These are phyloP conservation scores for Candida maris DNA, from an alignment of 805 yeast species.

Conservation along the genomic window DNA sequence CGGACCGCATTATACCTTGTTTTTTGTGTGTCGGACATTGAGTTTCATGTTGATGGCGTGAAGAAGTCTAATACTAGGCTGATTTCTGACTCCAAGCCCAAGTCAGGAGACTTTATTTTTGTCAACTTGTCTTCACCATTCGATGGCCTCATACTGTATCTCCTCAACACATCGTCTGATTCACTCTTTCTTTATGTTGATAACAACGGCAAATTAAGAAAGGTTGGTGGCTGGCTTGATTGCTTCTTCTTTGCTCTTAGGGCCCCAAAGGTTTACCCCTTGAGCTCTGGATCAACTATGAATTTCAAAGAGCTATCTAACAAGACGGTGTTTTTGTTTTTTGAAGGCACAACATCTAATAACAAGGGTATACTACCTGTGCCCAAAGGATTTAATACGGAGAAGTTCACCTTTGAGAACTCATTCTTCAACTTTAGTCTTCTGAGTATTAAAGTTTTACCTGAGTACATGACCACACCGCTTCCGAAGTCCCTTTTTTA, in stretches of 20 bases:
- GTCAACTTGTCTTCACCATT: slow-evolving; percentile 58
- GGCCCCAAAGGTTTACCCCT: slow-evolving; percentile 5
- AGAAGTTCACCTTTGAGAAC: slow-evolving; percentile 1
- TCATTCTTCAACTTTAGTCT: slow-evolving; percentile 30
- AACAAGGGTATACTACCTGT: slow-evolving; percentile 72
- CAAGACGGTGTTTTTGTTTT: slow-evolving; percentile 52
- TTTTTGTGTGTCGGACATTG: slow-evolving; percentile 28
- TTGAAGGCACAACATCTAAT: slow-evolving; percentile 85
- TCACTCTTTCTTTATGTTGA: slow-evolving; percentile 19
- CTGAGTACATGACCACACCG: slow-evolving; percentile 35
- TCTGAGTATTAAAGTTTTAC: slow-evolving; percentile 37
- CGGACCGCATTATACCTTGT: slow-evolving; percentile 31
- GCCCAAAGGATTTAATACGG: slow-evolving; percentile 24
- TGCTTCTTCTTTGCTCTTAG: slow-evolving; percentile 20
- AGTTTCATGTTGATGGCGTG: slow-evolving; percentile 45
- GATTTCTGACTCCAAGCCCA: slow-evolving; percentile 33
- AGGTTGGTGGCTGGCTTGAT: slow-evolving; percentile 11
- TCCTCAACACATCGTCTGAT: slow-evolving; percentile 10
- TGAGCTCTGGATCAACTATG: slow-evolving; percentile 1
- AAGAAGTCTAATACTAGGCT: slow-evolving; percentile 38
- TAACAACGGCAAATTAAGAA: slow-evolving; percentile 7
- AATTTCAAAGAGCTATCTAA: slow-evolving; percentile 30
- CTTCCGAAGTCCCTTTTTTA: slow-evolving; percentile 19
- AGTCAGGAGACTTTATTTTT: slow-evolving; percentile 47
- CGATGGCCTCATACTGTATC: slow-evolving; percentile 41